These are phyloP conservation scores for Lodderomyces pseudojiufengensis DNA, from an alignment of 1,139 yeast species.

Conservation along the genomic window DNA sequence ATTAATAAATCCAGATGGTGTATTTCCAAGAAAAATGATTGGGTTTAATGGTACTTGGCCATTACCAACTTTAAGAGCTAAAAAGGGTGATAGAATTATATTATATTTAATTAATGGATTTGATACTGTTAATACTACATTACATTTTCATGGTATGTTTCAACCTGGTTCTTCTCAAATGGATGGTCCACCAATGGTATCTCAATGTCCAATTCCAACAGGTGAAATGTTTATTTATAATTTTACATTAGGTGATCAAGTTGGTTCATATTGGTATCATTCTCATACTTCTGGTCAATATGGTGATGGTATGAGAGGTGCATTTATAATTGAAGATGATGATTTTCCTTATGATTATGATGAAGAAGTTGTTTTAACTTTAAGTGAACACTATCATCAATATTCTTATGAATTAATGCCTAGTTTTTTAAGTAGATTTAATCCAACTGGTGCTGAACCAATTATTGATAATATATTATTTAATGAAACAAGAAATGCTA, in stretches of 20 bases:
- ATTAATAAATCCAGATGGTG: slow-evolving; percentile 57
- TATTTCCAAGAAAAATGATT: slow-evolving; percentile 46
- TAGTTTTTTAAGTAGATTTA: slow-evolving; percentile 55
- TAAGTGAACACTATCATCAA: slow-evolving; percentile 63
- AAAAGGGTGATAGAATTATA: slow-evolving; percentile 58
- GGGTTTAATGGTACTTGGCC: slow-evolving; percentile 77
- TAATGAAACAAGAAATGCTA: slow-evolving; percentile 58
- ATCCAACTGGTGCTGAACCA: slow-evolving; percentile 85
- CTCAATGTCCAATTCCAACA: slow-evolving; percentile 75
- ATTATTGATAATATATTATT: slow-evolving; percentile 64
- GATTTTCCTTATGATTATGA: slow-evolving; percentile 58
- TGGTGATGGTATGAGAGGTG: slow-evolving; percentile 74
- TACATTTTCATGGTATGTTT: slow-evolving; percentile 77
- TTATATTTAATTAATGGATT: slow-evolving; percentile 59
- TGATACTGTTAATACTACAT: slow-evolving; percentile 50
- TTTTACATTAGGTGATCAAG: slow-evolving; percentile 61
- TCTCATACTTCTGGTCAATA: slow-evolving; percentile 77
- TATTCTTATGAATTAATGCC: slow-evolving; percentile 41
- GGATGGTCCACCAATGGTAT: slow-evolving; percentile 79
- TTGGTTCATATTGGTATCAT: slow-evolving; percentile 80
- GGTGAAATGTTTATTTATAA: slow-evolving; percentile 61
- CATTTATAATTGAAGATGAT: slow-evolving; percentile 62
- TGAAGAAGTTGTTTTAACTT: slow-evolving; percentile 53
- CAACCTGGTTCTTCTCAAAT: slow-evolving; percentile 57
- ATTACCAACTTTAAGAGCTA: slow-evolving; percentile 62